A percentile compares a stretch with the other conserved stretches of the same genome.
Conservation (phyloP, 108 stramenopile genomes). For the Nitzschia sp. region DNA sequence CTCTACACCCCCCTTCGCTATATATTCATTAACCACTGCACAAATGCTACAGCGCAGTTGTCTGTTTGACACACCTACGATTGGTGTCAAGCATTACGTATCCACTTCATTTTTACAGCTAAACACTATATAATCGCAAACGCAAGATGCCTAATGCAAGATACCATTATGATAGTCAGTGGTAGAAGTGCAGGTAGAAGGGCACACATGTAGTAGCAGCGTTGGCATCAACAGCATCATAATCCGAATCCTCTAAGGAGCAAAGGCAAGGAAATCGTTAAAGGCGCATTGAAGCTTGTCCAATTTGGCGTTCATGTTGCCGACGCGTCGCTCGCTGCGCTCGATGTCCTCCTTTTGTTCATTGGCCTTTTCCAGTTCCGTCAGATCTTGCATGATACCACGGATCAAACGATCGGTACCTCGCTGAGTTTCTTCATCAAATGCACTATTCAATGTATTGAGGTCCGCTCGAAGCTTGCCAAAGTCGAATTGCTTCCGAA, state of each 20-base stretch:
- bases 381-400: constrained; percentile 87
- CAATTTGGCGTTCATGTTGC: constrained; percentile 75
- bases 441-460: constrained; percentile 84
- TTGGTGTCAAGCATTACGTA: too few relatives aligned
- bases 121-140: too few relatives aligned
- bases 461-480: constrained; percentile 65
- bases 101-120: too few relatives aligned
- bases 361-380: constrained; percentile 80
- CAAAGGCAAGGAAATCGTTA: constrained; percentile 79
- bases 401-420: constrained; percentile 93
- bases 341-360: constrained; percentile 86
- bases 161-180: too few relatives aligned
- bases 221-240: too few relatives aligned
- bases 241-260: constrained; percentile 15
- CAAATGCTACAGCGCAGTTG: too few relatives aligned
- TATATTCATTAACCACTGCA: too few relatives aligned
- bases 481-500: constrained; percentile 84
- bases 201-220: too few relatives aligned
- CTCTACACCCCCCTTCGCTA: too few relatives aligned
- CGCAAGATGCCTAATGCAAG: too few relatives aligned
- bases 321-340: constrained; percentile 74
- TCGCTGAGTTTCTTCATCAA: constrained; percentile 92
- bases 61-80: too few relatives aligned
- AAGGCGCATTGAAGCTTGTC: constrained; percentile 84
- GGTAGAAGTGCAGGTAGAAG: too few relatives aligned